Conservation (phyloP, 495 filamentous ascomycete species). For the Hyaloscypha hepaticicola region DNA sequence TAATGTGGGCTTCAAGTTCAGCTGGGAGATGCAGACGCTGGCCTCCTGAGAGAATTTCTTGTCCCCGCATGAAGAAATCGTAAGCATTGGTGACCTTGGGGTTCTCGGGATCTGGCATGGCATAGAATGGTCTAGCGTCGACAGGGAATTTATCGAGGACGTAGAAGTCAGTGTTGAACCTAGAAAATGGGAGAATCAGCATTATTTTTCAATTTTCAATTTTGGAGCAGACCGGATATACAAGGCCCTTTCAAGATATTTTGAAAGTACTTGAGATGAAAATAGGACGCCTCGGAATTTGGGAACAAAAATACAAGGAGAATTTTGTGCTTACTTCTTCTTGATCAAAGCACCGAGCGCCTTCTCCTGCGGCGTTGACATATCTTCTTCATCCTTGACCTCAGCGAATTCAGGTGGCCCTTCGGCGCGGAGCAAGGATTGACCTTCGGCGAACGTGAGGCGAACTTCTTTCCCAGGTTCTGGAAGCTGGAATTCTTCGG, state of each 20-base stretch:
- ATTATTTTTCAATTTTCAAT: too few relatives aligned
- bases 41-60: slow-evolving; percentile 85
- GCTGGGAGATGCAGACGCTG: slow-evolving; percentile 79
- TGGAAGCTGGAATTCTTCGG: slow-evolving; percentile 51
- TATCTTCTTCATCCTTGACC: slow-evolving; percentile 73
- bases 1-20: slow-evolving; percentile 67
- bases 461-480: slow-evolving; percentile 74
- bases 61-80: slow-evolving; percentile 92
- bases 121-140: slow-evolving; percentile 83
- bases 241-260: too few relatives aligned
- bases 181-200: too few relatives aligned
- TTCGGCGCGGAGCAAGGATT: slow-evolving; percentile 76
- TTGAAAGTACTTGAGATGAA: too few relatives aligned
- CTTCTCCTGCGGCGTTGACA: slow-evolving; percentile 84
- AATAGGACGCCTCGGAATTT: too few relatives aligned
- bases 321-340: too few relatives aligned
- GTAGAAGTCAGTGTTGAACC: slow-evolving; percentile 89
- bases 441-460: slow-evolving; percentile 82
- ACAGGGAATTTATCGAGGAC: slow-evolving; percentile 90
- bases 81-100: slow-evolving; percentile 76
- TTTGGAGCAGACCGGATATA: too few relatives aligned
- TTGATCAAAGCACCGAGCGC: slow-evolving; percentile 82
- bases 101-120: slow-evolving; percentile 70
- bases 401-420: slow-evolving; percentile 68
- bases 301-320: too few relatives aligned